phyloP scores from a whole-genome alignment of 345 rosid species.

The Carallia pectinifolia region DNA sequence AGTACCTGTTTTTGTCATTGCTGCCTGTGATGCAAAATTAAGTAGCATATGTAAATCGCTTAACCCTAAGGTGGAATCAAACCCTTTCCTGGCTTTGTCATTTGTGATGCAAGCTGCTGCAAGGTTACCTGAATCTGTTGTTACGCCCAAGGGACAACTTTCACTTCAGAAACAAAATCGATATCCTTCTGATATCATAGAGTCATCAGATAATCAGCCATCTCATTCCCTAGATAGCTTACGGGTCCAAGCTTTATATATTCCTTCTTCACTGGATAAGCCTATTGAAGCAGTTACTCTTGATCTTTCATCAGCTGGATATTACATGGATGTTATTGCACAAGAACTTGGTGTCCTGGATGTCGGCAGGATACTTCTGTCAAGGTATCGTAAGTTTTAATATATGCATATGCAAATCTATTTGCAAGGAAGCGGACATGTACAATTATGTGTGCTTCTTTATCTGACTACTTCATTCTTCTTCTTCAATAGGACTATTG shows the following conservation, averaged over 20 bases:
- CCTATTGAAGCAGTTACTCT: constrained; percentile 45
- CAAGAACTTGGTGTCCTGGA: constrained; percentile 51
- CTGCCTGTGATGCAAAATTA: constrained; percentile 63
- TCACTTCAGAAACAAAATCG: constrained; percentile 51
- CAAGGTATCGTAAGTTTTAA: constrained; percentile 52
- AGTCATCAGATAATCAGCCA: constrained; percentile 37
- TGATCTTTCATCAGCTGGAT: constrained; percentile 41
- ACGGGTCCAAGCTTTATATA: constrained; percentile 38
- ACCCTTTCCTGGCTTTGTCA: constrained; percentile 54
- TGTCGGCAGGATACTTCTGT: constrained; percentile 61
- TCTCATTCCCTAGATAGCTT: constrained; percentile 30
- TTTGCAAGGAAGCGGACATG: not conserved
- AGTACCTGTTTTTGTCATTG: constrained; percentile 72
- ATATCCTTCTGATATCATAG: constrained; percentile 47
- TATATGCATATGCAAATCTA: not conserved
- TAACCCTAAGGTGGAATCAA: constrained; percentile 57
- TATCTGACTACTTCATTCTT: constrained; percentile 19
- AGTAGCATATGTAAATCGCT: constrained; percentile 61
- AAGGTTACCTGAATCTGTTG: constrained; percentile 45
- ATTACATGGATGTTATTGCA: constrained; percentile 80
- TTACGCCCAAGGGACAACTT: constrained; percentile 40
- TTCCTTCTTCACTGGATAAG: constrained; percentile 50
- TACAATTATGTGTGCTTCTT: constrained; percentile 1
- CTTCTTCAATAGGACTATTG: constrained; percentile 59
- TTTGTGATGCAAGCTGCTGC: constrained; percentile 64